phyloP scores from a whole-genome alignment of 805 yeast genomes.

The Naumovozyma baii region DNA sequence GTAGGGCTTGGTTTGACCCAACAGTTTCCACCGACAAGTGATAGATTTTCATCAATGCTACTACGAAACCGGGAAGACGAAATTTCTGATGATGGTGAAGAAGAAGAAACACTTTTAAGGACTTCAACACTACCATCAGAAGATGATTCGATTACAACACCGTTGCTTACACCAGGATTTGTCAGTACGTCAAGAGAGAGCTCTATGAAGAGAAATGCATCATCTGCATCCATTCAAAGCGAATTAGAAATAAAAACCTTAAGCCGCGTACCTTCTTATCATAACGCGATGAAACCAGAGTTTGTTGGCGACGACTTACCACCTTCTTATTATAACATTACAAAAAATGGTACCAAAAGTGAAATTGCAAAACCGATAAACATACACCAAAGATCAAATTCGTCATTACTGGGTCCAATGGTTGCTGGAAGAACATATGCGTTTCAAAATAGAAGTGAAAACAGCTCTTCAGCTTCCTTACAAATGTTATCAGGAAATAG shows the following conservation, averaged over 20 bases:
- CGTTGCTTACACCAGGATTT: conserved; percentile 39
- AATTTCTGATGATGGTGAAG: no score
- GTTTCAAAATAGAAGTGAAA: conserved; percentile 18
- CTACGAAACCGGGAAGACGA: background rate
- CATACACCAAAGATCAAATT: conserved; percentile 19
- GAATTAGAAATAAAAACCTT: conserved; percentile 39
- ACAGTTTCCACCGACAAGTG: background rate
- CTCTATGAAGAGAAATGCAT: conserved; percentile 34
- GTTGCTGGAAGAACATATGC: conserved; percentile 7
- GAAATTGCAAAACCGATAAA: conserved; percentile 22
- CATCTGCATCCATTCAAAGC: conserved; percentile 16
- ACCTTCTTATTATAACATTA: conserved; percentile 46
- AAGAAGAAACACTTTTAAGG: background rate
- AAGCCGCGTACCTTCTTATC: conserved; percentile 76
- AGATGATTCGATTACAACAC: conserved; percentile 2
- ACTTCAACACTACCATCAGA: background rate
- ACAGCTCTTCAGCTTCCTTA: conserved; percentile 19
- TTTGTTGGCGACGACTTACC: conserved; percentile 46
- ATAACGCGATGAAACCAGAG: conserved; percentile 56
- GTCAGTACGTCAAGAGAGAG: conserved; percentile 51
- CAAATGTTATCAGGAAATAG: conserved; percentile 10
- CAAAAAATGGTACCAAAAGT: background rate
- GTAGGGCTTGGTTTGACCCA: background rate
- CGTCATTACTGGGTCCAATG: conserved; percentile 13
- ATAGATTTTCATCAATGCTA: background rate